A percentile compares a stretch with the other conserved stretches of the same genome.
Evolutionary conservation across 495 filamentous ascomycete species (phyloP).

Genomic region (Penicillium paxilli): DNA sequence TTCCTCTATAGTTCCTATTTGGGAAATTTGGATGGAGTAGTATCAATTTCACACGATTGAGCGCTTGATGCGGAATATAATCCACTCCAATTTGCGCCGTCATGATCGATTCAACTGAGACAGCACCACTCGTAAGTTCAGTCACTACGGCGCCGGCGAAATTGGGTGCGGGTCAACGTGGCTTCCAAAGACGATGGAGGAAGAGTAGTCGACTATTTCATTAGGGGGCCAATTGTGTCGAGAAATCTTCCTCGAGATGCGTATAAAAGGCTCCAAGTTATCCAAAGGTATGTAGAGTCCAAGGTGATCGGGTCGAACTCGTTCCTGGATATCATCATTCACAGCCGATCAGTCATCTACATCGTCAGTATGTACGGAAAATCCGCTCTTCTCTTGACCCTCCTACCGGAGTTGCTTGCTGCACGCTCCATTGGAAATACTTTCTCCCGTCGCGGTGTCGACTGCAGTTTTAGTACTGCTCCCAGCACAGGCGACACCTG

Average conservation of each 20-base stretch:
- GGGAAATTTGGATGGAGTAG: conserved; percentile 1
- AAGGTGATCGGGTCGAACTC: too few relatives aligned
- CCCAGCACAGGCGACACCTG: conserved; percentile 11
- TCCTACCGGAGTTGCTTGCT: conserved; percentile 2
- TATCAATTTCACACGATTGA: conserved; percentile 1
- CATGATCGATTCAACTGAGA: background rate
- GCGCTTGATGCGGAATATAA: background rate
- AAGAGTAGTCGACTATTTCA: too few relatives aligned
- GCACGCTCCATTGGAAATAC: conserved; percentile 5
- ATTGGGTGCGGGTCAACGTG: too few relatives aligned
- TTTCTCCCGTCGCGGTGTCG: conserved; percentile 8
- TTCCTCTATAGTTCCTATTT: conserved; percentile 1
- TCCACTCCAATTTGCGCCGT: background rate
- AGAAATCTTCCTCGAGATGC: too few relatives aligned
- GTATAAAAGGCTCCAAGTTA: too few relatives aligned
- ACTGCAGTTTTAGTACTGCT: conserved; percentile 5
- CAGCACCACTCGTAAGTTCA: too few relatives aligned
- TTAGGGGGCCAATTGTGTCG: too few relatives aligned
- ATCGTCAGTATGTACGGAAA: background rate
- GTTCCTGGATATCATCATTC: too few relatives aligned
- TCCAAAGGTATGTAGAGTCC: too few relatives aligned
- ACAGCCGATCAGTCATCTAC: background rate
- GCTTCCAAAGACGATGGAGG: too few relatives aligned
- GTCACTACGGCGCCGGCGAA: too few relatives aligned
- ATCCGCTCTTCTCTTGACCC: background rate